Evolutionary conservation across 495 filamentous ascomycete genomes (phyloP), one percentile per base, ranked within the genome.

Genomic region (Daldinia grandis): DNA sequence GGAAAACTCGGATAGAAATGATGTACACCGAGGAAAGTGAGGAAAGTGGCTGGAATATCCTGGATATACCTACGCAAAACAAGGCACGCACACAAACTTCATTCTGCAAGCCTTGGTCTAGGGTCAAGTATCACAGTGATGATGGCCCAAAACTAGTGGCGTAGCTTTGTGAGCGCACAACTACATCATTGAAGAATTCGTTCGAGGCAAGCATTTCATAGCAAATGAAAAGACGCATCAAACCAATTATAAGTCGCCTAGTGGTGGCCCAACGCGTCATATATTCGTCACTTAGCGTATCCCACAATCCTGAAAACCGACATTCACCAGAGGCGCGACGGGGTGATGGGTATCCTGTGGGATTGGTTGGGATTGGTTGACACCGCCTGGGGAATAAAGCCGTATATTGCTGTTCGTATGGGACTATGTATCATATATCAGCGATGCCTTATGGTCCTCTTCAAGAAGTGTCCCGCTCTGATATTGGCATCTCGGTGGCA

Each of bases 241-340:
- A 12, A 44, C 37, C 56, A 40, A 40, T 30, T 60, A 60, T 47
- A 30, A 24, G 4, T 24, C 17, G 6, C n/a, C 9, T 56, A 35
- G n/a, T 53, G 27, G 25, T 30, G 12, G 25, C 25, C 1, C 0
- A 30, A 53, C 38, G 49, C 62, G 62, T 64, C 62, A 64, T 64
- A 21, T 28, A 19, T 17, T n/a, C 62, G 51, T 64, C 62, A 57
- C 38, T 56, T 35, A 19, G 37, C 62, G 27, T 35, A 63, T 54
- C 19, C 42, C 19, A 10, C 42, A 47, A 19, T 17, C 17, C 8
- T 44, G 6, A 19, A 47, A 47, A 47, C 12, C 42, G 9, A 47
- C 19, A 21, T 21, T 47, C 19, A 47, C 8, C 42, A 47, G 42
- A 47, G 17, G 3, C 19, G 17, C 42, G 19, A 47, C 1, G 8